A percentile compares a stretch with the other conserved stretches of the same genome.
Evolutionary conservation across 1,284 basidiomycete species (phyloP).

Genomic region (Crepidotus sp.): DNA sequence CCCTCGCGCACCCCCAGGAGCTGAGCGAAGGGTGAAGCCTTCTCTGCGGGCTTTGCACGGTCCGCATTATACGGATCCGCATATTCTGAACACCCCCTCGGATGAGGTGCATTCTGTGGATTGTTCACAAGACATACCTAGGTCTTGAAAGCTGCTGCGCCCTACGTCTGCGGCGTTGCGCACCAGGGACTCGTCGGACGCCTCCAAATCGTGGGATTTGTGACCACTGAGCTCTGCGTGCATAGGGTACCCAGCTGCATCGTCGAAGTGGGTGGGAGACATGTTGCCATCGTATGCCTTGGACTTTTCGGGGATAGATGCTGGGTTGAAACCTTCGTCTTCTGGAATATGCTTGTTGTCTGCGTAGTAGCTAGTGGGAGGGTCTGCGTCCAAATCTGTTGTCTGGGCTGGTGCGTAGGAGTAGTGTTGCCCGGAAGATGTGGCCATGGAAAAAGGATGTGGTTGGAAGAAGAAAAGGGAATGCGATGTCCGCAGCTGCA

Average conservation of each 20-base stretch:
- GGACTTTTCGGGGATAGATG: conserved; percentile 14
- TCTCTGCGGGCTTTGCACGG: conserved; percentile 26
- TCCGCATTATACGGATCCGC: conserved; percentile 39
- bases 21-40: conserved; percentile 30
- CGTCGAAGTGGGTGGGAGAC: conserved; percentile 1
- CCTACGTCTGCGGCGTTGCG: conserved; percentile 36
- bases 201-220: conserved; percentile 23
- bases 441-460: conserved; percentile 7
- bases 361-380: neutral
- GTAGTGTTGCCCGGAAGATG: conserved; percentile 10
- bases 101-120: neutral
- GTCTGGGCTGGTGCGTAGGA: conserved; percentile 5
- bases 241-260: conserved; percentile 1
- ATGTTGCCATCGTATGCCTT: conserved; percentile 10
- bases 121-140: conserved; percentile 35
- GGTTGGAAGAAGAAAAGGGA: neutral
- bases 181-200: conserved; percentile 34
- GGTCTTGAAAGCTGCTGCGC: conserved; percentile 38
- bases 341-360: conserved; percentile 12
- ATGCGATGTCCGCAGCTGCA: conserved; percentile 5
- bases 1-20: conserved; percentile 36
- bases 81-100: conserved; percentile 38
- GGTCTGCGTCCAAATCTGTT: conserved; percentile 2
- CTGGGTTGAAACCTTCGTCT: conserved; percentile 22
- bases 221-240: neutral